phyloP scores from a whole-genome alignment of 2,329 filamentous ascomycete genomes.

The Fusarium sp. region DNA sequence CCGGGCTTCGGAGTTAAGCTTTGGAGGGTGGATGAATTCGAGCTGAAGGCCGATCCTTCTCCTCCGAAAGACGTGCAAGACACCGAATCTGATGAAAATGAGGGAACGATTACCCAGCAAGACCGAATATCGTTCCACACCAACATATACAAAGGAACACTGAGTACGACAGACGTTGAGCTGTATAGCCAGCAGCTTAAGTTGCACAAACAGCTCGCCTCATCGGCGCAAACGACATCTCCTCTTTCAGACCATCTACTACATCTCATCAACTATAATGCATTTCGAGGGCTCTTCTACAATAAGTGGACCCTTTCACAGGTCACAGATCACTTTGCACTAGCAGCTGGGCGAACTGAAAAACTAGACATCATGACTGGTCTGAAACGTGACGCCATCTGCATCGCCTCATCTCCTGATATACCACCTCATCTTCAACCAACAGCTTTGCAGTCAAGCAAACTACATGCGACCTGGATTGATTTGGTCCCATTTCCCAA shows the following conservation, averaged over 20 bases:
- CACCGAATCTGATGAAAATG: not conserved
- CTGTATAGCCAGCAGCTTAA: constrained; percentile 6
- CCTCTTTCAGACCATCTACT: constrained; percentile 1
- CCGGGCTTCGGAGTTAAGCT: constrained; percentile 6
- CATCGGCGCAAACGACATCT: too few species aligned
- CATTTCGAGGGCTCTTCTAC: constrained; percentile 3
- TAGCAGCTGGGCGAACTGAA: not conserved
- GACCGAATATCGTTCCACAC: not conserved
- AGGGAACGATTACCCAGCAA: not conserved
- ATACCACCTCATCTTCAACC: constrained; percentile 1
- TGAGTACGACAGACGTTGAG: not conserved
- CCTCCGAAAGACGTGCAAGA: too few species aligned
- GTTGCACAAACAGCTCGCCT: not conserved
- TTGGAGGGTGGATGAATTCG: constrained; percentile 11
- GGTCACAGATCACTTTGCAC: not conserved
- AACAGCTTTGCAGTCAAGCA: not conserved
- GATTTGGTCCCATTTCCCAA: not conserved
- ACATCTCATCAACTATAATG: constrained; percentile 13
- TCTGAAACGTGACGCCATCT: constrained; percentile 4
- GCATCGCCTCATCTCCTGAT: not conserved
- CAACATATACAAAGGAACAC: not conserved
- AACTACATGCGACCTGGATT: constrained; percentile 1
- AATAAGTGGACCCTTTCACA: not conserved
- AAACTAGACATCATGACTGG: constrained; percentile 11
- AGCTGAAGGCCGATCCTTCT: not conserved